Evolutionary conservation across 805 yeast species (phyloP), one percentile per base, ranked within the genome.

Genomic region (Saturnispora diversa): DNA sequence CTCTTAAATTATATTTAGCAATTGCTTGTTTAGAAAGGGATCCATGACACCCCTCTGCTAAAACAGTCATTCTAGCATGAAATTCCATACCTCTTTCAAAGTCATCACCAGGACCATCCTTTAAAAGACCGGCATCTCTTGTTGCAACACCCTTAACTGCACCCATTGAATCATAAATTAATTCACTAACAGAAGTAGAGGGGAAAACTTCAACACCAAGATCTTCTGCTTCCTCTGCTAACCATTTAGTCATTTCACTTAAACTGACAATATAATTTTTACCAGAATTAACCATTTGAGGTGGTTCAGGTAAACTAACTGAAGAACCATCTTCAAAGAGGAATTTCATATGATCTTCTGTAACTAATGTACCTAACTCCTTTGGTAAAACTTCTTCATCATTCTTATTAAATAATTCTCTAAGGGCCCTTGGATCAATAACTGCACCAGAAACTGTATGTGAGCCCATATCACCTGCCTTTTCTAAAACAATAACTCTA

Each of bases 1-100:
- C 68, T 43, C 97, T 74, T 45, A 92, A 64, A 31, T 78, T 68
- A 61, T 64, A 90, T 51, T 79, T 75, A 40, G 70, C 65, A 39
- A 90, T 80, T 0, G 76, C 80, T 55, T 82, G 74, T 58, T 92
- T 90, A 10, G 88, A 70, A 40, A 92, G 66, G 1, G 96, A 87
- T 0, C 98, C 98, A 62, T 88, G 97, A 58, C 98, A 92, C n/a
- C 98, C 98, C 64, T 92, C 98, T 5, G 95, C 95, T 24, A 92
- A 70, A 13, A 92, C 82, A 0, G 97, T 88, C 44, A 80, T 69
- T 52, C 92, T 75, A 4, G 98, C 85, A 51, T 81, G 92, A 61
- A 92, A 92, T 61, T 86, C 97, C 96, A 92, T 84, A 20, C 98
- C 98, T 49, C 95, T 73, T 62, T 92, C 96, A 60, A 85, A 92